Evolutionary conservation across 2,329 filamentous ascomycete genomes (phyloP), one percentile per base, ranked within the genome.

Genomic region (Alternaria brassicicola): DNA sequence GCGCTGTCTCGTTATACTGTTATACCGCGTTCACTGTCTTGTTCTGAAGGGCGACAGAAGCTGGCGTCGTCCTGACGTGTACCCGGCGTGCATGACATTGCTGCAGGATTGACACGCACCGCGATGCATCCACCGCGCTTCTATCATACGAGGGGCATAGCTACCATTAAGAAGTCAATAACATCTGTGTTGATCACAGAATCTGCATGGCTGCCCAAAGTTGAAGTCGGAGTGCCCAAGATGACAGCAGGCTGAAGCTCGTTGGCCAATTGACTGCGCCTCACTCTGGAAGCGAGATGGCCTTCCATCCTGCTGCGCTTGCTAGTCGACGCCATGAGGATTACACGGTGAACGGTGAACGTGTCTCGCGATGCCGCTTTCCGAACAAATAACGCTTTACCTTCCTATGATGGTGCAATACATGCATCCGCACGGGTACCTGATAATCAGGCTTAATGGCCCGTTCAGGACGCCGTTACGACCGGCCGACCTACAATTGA

Each of bases 191-290:
- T 35, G 38, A 36, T 39, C 25, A 21, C 38, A 52, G 23, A 38
- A 21, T 13, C 52, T 63, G 62, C 61, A 50, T 55, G 55, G 55
- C 61, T 65, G 63, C 63, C 64, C 64, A 51, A 67, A 8, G 23
- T 47, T 1, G 2, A 45, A 33, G 50, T 33, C 13, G 31, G 28
- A 41, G 48, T 39, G 63, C 68, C 69, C 67, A 64, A 71, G 39
- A 52, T 55, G 48, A 46, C 49, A 45, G 50, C 61, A 68, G 60
- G 64, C 64, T 65, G 58, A 65, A 52, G 51, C 46, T 35, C 10
- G 42, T 57, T 36, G 45, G 48, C 69, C 68, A 73, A 71, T 73
- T 47, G 60, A 45, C 31, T 55, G 57, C 65, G 64, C 68, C 62
- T 64, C 57, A 57, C 15, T 45, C 47, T 36, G 38, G 52, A 57